Base-by-base conservation (phyloP, 2,329 filamentous ascomycete genomes). In the Cladosporium sphaerospermum region DNA sequence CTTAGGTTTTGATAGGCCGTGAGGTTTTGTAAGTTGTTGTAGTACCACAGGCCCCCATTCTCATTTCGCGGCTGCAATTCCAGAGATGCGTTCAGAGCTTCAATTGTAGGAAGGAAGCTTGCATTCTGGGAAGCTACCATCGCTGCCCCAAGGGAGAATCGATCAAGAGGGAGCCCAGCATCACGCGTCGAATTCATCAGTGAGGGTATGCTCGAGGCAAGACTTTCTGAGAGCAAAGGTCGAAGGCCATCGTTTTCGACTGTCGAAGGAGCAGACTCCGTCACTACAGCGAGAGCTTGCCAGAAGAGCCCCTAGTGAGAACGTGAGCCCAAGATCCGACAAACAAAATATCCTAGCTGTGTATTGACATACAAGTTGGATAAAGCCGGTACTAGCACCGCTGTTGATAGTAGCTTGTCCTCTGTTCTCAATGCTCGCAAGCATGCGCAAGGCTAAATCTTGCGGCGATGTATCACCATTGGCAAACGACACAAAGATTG, bases 1-100 rank as follows among this genome's bases (percentile, higher is more conserved):
- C 74, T 76, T 71, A 76, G 76, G 50, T 79, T 67, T 1, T 75
- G 75, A 56, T 80, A 79, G 5, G 64, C 59, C 3, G 54, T 57
- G 18, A 58, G 36, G 39, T 63, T 62, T 18, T 55, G 54, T 8
- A 41, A 48, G 33, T 64, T 62, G 40, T 57, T 59, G 46, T 64
- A 71, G 45, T 71, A 71, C 67, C 67, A 70, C 4, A 69, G 51
- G 0, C 66, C 67, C 2, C 59, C 62, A 28, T 67, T 59, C 1
- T 49, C 53, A 40, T 67, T 70, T 1, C 57, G 59, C 4, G 57
- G 59, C 47, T 71, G 69, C 2, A 60, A 28, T 9, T 58, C 57
- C 1, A 69, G 54, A 7, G 65, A 69, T 5, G 52, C 32, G 7
- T 62, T 54, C 3, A 71, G 59, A 18, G 52, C 48, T 9, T 31